Conservation (phyloP, 148 eudicot species). For the Polygonum maritimum region DNA sequence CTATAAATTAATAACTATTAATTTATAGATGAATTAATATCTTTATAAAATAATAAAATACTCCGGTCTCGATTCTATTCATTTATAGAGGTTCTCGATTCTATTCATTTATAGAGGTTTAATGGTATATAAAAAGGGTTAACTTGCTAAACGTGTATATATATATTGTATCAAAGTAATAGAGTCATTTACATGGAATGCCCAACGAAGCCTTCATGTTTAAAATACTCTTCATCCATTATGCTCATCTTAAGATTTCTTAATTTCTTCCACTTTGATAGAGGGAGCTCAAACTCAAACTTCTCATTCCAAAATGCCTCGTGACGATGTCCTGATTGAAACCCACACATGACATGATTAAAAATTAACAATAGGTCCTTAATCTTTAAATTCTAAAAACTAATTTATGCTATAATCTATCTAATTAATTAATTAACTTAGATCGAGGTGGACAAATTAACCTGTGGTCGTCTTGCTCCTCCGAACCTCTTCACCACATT, state of each 20-base stretch:
- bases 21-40: too few species aligned
- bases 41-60: too few species aligned
- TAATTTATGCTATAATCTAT: too few species aligned
- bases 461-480: background rate
- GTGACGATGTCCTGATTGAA: background rate
- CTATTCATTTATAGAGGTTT: too few species aligned
- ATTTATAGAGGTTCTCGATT: too few species aligned
- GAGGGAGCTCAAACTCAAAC: slow-evolving; percentile 3
- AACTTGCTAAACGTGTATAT: too few species aligned
- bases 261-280: background rate
- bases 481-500: background rate
- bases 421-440: too few species aligned
- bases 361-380: background rate
- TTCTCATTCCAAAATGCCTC: slow-evolving; percentile 6
- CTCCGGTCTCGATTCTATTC: too few species aligned
- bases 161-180: background rate
- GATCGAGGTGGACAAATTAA: background rate
- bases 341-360: background rate
- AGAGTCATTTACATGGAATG: background rate
- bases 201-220: slow-evolving; percentile 4
- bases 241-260: slow-evolving; percentile 11
- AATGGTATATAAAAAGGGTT: too few species aligned
- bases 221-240: slow-evolving; percentile 11
- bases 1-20: too few species aligned
- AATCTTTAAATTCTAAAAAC: background rate